phyloP scores from a whole-genome alignment of 169 alveolate species.

The Eimeria falciformis region DNA sequence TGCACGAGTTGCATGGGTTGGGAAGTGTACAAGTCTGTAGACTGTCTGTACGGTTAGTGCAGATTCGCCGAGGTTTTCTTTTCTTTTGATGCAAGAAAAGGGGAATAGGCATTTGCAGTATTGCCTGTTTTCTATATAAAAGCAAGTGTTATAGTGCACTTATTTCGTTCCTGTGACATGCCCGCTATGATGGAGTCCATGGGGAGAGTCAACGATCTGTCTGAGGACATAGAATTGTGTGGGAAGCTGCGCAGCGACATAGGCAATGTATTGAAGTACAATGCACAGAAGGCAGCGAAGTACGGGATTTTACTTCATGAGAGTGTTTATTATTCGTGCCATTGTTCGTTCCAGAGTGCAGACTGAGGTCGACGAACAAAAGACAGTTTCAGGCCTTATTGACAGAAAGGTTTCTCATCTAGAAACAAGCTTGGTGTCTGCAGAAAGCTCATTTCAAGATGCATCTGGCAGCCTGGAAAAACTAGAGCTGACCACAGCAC shows the following conservation, averaged over 20 bases:
- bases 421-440: background rate
- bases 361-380: constrained; percentile 4
- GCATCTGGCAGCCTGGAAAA: constrained; percentile 36
- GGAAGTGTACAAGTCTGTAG: background rate
- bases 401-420: constrained; percentile 21
- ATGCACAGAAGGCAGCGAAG: constrained; percentile 64
- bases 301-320: background rate
- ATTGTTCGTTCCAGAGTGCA: constrained; percentile 27
- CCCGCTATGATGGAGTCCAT: constrained; percentile 2
- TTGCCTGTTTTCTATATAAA: background rate
- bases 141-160: background rate
- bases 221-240: constrained; percentile 45
- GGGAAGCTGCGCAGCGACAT: constrained; percentile 57
- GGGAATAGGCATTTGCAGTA: background rate
- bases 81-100: background rate
- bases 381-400: background rate
- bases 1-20: too few species aligned
- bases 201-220: constrained; percentile 30
- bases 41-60: constrained; percentile 39
- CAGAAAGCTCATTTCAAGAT: constrained; percentile 9
- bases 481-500: constrained; percentile 58
- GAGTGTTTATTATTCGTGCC: background rate
- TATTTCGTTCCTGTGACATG: background rate
- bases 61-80: background rate
- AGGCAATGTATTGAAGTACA: constrained; percentile 23